Conservation (phyloP, 495 filamentous ascomycete genomes). For the Penicillium alfredii region DNA sequence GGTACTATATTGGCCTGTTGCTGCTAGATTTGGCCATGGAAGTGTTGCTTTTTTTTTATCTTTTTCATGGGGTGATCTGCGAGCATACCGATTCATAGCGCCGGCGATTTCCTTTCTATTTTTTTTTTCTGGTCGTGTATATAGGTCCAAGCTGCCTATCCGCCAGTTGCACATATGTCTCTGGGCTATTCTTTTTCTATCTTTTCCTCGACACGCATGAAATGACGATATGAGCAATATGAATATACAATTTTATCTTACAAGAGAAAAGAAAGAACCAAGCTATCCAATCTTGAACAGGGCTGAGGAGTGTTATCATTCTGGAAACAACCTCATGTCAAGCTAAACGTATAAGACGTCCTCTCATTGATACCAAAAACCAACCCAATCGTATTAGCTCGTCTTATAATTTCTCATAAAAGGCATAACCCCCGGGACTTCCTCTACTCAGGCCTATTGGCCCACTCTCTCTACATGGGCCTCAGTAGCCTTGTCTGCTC, state of each 20-base stretch:
- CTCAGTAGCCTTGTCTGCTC: slow-evolving; percentile 6
- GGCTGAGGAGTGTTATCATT: too few relatives aligned
- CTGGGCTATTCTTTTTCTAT: slow-evolving; percentile 5
- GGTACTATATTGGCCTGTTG: too few relatives aligned
- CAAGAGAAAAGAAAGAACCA: neutral
- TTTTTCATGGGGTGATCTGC: neutral
- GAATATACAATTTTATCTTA: neutral
- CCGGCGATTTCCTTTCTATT: neutral
- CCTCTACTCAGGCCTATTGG: neutral
- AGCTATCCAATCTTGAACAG: neutral
- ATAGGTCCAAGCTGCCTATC: too few relatives aligned
- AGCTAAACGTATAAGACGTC: too few relatives aligned
- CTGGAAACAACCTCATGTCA: too few relatives aligned
- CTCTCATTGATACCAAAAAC: too few relatives aligned
- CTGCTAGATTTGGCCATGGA: neutral
- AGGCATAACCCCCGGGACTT: neutral
- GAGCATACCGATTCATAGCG: neutral
- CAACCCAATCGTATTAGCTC: too few relatives aligned
- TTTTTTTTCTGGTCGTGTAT: neutral
- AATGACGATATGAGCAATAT: slow-evolving; percentile 9
- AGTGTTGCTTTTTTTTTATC: neutral
- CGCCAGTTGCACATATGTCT: slow-evolving; percentile 11
- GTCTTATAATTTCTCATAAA: too few relatives aligned
- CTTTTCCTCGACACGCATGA: slow-evolving; percentile 14
- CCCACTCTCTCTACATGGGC: slow-evolving; percentile 9